These are phyloP conservation scores for Artemisia tridentata DNA, from an alignment of 129 eudicot species.

Conservation along the genomic window DNA sequence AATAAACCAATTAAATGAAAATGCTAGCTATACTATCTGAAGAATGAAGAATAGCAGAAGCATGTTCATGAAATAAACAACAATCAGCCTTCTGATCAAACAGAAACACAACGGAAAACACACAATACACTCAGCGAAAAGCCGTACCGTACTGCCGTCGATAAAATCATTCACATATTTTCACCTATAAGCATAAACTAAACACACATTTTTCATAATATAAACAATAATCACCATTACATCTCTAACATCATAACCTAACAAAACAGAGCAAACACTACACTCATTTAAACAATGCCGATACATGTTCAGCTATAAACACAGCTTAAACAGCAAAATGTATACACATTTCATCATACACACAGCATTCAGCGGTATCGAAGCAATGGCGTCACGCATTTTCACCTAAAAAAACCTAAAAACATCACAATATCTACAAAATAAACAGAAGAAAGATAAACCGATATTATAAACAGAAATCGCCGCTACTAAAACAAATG, in stretches of 20 bases:
- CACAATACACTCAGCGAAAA: no score
- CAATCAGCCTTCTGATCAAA: no score
- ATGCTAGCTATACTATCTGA: conserved; percentile 41
- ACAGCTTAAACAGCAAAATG: no score
- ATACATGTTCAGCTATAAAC: no score
- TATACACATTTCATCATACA: not conserved
- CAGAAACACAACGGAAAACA: no score
- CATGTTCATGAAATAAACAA: conserved; percentile 19
- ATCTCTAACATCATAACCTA: not conserved
- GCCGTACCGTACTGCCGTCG: no score
- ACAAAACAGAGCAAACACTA: not conserved
- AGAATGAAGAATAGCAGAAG: conserved; percentile 68
- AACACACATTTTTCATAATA: not conserved
- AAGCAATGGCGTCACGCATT: not conserved
- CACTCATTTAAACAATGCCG: no score
- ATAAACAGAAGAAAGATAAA: not conserved
- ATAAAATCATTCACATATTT: not conserved
- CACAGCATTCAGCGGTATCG: not conserved
- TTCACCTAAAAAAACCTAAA: not conserved
- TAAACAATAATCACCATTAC: not conserved
- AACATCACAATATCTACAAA: not conserved
- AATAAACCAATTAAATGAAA: not conserved
- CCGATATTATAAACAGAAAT: not conserved
- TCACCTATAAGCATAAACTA: not conserved
- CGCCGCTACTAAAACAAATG: not conserved